Conservation (phyloP, 305 asterid genomes). For the Fraxinus paxiana region DNA sequence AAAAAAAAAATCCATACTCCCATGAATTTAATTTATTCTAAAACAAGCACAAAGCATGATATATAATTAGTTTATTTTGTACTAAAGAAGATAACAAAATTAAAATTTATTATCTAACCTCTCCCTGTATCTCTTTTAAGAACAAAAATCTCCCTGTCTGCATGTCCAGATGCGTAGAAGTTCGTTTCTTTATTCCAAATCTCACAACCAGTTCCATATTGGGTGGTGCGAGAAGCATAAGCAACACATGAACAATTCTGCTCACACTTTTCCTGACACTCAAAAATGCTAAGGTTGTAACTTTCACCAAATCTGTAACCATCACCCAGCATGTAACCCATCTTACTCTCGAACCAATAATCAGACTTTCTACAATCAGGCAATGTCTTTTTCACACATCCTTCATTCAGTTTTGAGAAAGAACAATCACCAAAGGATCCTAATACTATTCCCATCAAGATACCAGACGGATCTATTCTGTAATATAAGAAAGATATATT, state of each 20-base stretch:
- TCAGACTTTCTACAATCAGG: constrained; percentile 26
- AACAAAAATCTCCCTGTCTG: neutral
- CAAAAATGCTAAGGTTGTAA: constrained; percentile 20
- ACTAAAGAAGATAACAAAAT: neutral
- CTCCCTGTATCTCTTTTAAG: constrained; percentile 9
- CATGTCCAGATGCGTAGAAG: neutral
- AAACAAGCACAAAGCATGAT: neutral
- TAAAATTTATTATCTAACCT: constrained; percentile 2
- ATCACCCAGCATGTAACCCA: constrained; percentile 11
- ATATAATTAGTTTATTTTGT: neutral
- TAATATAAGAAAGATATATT: neutral
- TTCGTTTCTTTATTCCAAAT: neutral
- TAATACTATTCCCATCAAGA: neutral
- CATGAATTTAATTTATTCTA: neutral
- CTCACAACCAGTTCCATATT: constrained; percentile 8
- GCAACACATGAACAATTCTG: constrained; percentile 28
- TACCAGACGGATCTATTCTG: constrained; percentile 6
- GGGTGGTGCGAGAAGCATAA: constrained; percentile 12
- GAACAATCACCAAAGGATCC: constrained; percentile 1
- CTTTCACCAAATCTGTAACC: constrained; percentile 17
- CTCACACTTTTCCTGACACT: constrained; percentile 25
- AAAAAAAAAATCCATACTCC: neutral
- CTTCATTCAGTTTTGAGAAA: neutral
- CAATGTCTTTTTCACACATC: constrained; percentile 16
- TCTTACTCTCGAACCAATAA: neutral